Conservation (phyloP, 768 basidiomycete genomes). For the Suillus sp. region DNA sequence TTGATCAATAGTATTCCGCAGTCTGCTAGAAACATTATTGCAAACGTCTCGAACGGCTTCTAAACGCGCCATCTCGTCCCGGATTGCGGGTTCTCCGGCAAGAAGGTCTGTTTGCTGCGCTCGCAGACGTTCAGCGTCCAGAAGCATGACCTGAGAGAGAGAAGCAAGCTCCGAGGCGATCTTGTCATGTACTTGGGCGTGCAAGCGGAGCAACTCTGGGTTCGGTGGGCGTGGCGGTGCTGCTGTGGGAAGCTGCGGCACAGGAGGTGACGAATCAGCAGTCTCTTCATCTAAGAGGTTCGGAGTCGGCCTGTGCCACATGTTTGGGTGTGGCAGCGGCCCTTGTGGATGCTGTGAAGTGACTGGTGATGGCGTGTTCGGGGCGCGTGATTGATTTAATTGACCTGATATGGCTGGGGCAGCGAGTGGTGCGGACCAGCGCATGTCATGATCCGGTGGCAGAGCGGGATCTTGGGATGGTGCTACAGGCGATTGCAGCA, state of each 20-base stretch:
- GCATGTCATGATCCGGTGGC: conserved; percentile 31
- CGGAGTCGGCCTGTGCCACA: conserved; percentile 34
- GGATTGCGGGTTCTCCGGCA: conserved; percentile 89
- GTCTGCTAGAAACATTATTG: conserved; percentile 68
- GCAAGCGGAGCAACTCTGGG: conserved; percentile 83
- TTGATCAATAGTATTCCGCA: conserved; percentile 60
- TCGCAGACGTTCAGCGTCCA: conserved; percentile 75
- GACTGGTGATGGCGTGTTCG: conserved; percentile 19
- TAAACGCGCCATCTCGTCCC: conserved; percentile 93
- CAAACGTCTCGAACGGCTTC: conserved; percentile 95
- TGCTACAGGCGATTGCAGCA: conserved; percentile 22
- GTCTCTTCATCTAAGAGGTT: conserved; percentile 70
- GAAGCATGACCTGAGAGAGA: conserved; percentile 60
- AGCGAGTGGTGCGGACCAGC: conserved; percentile 28
- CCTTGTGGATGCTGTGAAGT: conserved; percentile 32
- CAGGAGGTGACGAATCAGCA: conserved; percentile 23
- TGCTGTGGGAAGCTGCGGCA: conserved; percentile 29
- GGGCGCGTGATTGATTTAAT: conserved; percentile 29
- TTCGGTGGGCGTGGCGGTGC: conserved; percentile 86
- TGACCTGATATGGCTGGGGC: conserved; percentile 28
- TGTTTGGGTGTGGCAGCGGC: conserved; percentile 23
- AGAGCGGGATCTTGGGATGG: conserved; percentile 24
- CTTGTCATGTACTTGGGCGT: conserved; percentile 75
- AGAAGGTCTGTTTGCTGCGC: conserved; percentile 84
- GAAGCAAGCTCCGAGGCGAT: conserved; percentile 71